These are phyloP conservation scores for Exophiala spinifera DNA, from an alignment of 2,329 filamentous ascomycete genomes.

Conservation along the genomic window DNA sequence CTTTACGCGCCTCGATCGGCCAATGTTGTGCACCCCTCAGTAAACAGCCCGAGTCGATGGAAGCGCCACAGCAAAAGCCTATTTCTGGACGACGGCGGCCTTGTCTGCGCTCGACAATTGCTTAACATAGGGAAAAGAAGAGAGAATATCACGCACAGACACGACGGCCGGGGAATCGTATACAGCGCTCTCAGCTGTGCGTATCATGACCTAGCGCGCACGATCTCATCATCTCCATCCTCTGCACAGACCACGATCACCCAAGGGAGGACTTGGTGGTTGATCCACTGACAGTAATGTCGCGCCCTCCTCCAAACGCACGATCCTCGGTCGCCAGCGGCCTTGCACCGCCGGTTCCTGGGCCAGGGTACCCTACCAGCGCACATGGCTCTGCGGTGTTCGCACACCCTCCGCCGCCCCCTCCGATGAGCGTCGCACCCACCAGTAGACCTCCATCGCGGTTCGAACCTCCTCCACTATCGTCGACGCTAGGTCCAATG, in stretches of 20 bases:
- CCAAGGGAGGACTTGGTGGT: too few relatives aligned
- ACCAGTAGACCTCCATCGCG: slow-evolving; percentile 22
- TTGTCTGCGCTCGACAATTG: slow-evolving; percentile 4
- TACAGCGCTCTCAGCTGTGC: neutral
- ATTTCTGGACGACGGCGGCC: slow-evolving; percentile 18
- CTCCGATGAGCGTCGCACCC: slow-evolving; percentile 11
- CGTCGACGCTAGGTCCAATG: slow-evolving; percentile 26
- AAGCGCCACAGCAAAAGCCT: slow-evolving; percentile 12
- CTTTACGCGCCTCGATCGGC: neutral
- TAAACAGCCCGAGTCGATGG: slow-evolving; percentile 18
- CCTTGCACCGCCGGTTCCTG: slow-evolving; percentile 19
- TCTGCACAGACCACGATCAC: slow-evolving; percentile 2
- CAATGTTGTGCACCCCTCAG: neutral
- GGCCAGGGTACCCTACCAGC: slow-evolving; percentile 16
- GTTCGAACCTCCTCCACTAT: slow-evolving; percentile 27
- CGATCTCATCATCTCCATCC: neutral
- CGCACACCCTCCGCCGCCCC: slow-evolving; percentile 15
- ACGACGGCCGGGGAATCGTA: neutral
- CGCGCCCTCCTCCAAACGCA: slow-evolving; percentile 15
- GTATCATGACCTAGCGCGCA: slow-evolving; percentile 3
- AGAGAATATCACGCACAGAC: too few relatives aligned
- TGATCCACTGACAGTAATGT: too few relatives aligned
- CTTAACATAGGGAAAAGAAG: too few relatives aligned
- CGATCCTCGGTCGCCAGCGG: slow-evolving; percentile 24
- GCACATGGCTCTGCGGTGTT: slow-evolving; percentile 20